Evolutionary conservation across 2,329 filamentous ascomycete genomes (phyloP).

Genomic region (Hymenoscyphus salicellus): DNA sequence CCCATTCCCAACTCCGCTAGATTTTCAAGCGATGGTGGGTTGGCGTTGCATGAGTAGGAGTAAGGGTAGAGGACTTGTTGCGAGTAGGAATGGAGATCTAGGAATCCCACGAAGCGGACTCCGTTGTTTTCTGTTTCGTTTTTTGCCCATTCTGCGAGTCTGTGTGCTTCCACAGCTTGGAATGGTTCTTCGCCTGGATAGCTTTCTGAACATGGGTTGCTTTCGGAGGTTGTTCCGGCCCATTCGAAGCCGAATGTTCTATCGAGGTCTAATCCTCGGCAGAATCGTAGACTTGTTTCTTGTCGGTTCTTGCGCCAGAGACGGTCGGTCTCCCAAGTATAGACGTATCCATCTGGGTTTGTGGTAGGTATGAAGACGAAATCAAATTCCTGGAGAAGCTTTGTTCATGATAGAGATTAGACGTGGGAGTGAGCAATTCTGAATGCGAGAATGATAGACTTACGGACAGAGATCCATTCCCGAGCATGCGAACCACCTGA

Average conservation of each 20-base stretch:
- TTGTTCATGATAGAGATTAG: slow-evolving; percentile 67
- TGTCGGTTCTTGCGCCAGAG: slow-evolving; percentile 95
- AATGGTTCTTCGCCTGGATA: slow-evolving; percentile 83
- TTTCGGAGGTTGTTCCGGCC: slow-evolving; percentile 63
- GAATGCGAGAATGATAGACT: too few relatives aligned
- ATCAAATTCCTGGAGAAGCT: slow-evolving; percentile 79
- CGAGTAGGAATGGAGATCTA: slow-evolving; percentile 93
- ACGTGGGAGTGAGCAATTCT: too few relatives aligned
- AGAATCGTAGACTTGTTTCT: slow-evolving; percentile 76
- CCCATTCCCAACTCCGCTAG: slow-evolving; percentile 86
- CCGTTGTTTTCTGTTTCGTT: slow-evolving; percentile 71
- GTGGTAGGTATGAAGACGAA: slow-evolving; percentile 83
- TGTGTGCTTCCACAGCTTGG: slow-evolving; percentile 73
- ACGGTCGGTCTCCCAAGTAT: slow-evolving; percentile 87
- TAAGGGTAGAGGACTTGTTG: slow-evolving; percentile 94
- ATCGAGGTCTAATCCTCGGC: slow-evolving; percentile 84
- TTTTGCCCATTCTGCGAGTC: slow-evolving; percentile 76
- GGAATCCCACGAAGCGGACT: slow-evolving; percentile 74
- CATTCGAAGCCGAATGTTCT: slow-evolving; percentile 82
- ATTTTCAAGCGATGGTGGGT: slow-evolving; percentile 85
- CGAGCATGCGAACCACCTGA: slow-evolving; percentile 86
- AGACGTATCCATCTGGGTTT: slow-evolving; percentile 93
- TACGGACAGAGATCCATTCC: slow-evolving; percentile 94
- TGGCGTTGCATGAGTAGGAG: slow-evolving; percentile 73
- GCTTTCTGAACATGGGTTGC: slow-evolving; percentile 86